A percentile compares a stretch with the other conserved stretches of the same genome.
Evolutionary conservation across 2,329 filamentous ascomycete species (phyloP).

Genomic region (Alternaria arborescens): DNA sequence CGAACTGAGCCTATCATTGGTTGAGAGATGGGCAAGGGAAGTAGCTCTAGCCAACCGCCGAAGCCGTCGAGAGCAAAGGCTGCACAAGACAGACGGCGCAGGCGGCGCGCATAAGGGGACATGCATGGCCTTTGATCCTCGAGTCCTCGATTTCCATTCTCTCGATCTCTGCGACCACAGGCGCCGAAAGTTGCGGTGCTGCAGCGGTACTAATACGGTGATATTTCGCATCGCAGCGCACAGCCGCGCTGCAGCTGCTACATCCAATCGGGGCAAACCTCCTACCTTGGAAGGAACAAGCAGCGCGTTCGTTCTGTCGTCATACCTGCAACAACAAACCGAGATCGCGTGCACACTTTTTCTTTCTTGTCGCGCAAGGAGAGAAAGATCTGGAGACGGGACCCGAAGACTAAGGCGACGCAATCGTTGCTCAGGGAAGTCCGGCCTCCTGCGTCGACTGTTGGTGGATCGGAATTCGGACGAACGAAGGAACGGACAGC

Average conservation of each 20-base stretch:
- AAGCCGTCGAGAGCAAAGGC: conserved; percentile 17
- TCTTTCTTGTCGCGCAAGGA: background rate
- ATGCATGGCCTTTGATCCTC: conserved; percentile 14
- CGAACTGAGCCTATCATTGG: conserved; percentile 16
- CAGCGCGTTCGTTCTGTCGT: background rate
- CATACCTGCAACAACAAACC: background rate
- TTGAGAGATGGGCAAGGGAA: conserved; percentile 14
- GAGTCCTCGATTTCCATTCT: conserved; percentile 11
- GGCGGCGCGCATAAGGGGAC: conserved; percentile 7
- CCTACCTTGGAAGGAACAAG: background rate
- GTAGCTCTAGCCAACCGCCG: conserved; percentile 20
- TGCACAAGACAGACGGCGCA: conserved; percentile 2
- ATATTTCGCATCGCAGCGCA: conserved; percentile 3
- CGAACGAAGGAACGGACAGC: background rate
- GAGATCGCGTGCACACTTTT: background rate
- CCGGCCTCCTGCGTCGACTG: conserved; percentile 11
- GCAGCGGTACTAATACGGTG: conserved; percentile 2
- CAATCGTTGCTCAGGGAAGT: background rate
- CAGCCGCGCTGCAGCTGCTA: background rate
- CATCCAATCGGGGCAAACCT: background rate
- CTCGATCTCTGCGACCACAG: conserved; percentile 3
- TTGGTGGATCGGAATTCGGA: conserved; percentile 11
- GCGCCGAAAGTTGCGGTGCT: background rate
- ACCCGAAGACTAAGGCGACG: background rate
- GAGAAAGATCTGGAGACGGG: background rate